Base-by-base conservation (phyloP, 495 filamentous ascomycete genomes). In the Penicillium cosmopolitanum region DNA sequence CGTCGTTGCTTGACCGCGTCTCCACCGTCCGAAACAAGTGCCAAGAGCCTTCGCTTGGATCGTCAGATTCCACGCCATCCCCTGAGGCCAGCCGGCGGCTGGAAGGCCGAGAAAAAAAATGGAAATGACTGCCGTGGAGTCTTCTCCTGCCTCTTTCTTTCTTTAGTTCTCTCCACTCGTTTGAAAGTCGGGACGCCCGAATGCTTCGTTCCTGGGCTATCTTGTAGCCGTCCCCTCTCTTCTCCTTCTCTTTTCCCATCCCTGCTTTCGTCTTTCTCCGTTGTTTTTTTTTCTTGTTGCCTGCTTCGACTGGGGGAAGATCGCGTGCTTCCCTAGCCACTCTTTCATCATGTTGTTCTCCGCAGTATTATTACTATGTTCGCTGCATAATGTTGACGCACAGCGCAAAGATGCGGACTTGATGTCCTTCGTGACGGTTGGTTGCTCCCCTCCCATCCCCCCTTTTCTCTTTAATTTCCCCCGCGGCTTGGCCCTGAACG, bases 371-470 rank as follows among this genome's bases (percentile, higher is more conserved):
- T 65, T 73, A 46, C 64, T 74, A 50, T 63, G 68, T 10, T 59
- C 62, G 10, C 60, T 74, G 50, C 62, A 65, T 38, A 66, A 56
- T 52, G 66, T 56, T 8, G 60, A 67, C 44, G 74, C 69, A n/a
- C 56, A 70, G 18, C 60, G 66, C 18, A 65, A 72, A 56, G 68
- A 75, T 67, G 70, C 52, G 3, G 68, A 78, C 56, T 61, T 78
- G 46, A 73, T 77, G 68, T 77, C 73, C 42, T 77, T 77, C 58
- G 66, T 77, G 53, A 77, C 74, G 50, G 73, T 78, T 57, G 42
- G 65, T 66, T 6, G 21, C 42, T 48, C 46, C 46, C 21, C 21
- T 21, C 19, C 19, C 19, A 1, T 21, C 19, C 23, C 23, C 10
- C 42, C 18, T 2, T 19, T 46, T 10, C 23, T 16, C 23, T 18